phyloP scores from a whole-genome alignment of 345 rosid species.

The Ceriops zippeliana region DNA sequence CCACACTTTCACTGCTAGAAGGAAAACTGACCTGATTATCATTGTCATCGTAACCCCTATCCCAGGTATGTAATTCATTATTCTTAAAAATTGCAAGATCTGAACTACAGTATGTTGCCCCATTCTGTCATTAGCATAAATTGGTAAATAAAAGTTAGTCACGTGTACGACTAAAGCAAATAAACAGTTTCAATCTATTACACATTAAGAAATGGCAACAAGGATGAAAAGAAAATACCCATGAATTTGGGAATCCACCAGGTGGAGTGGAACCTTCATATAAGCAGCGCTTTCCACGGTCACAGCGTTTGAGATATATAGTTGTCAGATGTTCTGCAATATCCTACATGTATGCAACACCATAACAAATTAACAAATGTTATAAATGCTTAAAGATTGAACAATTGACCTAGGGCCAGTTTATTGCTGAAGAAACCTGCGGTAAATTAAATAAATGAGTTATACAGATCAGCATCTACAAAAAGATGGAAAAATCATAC shows the following conservation, averaged over 20 bases:
- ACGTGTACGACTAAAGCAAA: too few relatives aligned
- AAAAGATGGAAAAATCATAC: too few relatives aligned
- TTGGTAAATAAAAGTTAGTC: background rate
- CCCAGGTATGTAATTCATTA: constrained; percentile 86
- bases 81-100: constrained; percentile 78
- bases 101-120: constrained; percentile 73
- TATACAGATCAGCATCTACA: too few relatives aligned
- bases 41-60: constrained; percentile 74
- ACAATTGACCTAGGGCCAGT: background rate
- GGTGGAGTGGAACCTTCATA: constrained; percentile 84
- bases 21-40: constrained; percentile 60
- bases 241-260: constrained; percentile 78
- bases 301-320: constrained; percentile 64
- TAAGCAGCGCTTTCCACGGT: constrained; percentile 75
- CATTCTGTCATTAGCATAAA: constrained; percentile 41
- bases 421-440: too few relatives aligned
- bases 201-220: too few relatives aligned
- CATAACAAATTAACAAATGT: background rate
- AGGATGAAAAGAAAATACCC: constrained; percentile 44
- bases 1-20: too few relatives aligned
- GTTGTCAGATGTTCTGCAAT: constrained; percentile 79
- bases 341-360: constrained; percentile 45
- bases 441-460: too few relatives aligned
- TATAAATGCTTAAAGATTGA: background rate
- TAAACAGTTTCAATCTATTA: too few relatives aligned